These are phyloP conservation scores for Lagerstroemia speciosa DNA, from an alignment of 345 rosid species.

Conservation along the genomic window DNA sequence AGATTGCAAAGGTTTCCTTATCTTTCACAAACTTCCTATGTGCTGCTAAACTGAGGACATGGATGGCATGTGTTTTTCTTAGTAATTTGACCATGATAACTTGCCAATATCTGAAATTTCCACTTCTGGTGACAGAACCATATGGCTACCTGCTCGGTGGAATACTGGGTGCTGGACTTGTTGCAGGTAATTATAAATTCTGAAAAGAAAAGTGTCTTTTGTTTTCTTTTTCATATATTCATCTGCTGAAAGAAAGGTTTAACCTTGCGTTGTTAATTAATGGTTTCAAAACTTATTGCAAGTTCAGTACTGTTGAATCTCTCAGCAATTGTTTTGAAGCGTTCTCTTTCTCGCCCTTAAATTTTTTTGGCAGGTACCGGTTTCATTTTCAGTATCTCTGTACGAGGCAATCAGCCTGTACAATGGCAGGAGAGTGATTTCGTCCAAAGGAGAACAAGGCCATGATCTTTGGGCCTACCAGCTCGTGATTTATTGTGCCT, in stretches of 20 bases:
- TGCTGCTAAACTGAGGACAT: neutral
- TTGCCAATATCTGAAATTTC: neutral
- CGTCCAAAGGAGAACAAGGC: slow-evolving; percentile 29
- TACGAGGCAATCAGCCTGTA: slow-evolving; percentile 32
- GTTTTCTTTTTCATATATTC: neutral
- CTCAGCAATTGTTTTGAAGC: neutral
- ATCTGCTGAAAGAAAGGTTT: neutral
- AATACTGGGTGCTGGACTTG: slow-evolving; percentile 38
- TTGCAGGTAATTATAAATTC: slow-evolving; percentile 26
- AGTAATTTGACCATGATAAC: neutral
- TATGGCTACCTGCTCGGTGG: slow-evolving; percentile 29
- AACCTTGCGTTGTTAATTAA: neutral
- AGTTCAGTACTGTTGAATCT: neutral
- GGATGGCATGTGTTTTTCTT: neutral
- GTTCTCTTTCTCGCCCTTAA: neutral
- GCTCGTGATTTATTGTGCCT: slow-evolving; percentile 17
- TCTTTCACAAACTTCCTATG: neutral
- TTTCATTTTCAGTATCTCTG: slow-evolving; percentile 18
- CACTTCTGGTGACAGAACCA: slow-evolving; percentile 21
- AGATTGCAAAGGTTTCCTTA: slow-evolving; percentile 33
- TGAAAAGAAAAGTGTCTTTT: neutral
- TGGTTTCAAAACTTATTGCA: neutral
- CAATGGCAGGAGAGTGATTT: slow-evolving; percentile 27
- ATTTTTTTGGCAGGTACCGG: slow-evolving; percentile 19
- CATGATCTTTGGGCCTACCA: slow-evolving; percentile 14